Evolutionary conservation across 805 yeast genomes (phyloP), one percentile per base, ranked within the genome.

Genomic region (Kurtzmaniella cleridarum): DNA sequence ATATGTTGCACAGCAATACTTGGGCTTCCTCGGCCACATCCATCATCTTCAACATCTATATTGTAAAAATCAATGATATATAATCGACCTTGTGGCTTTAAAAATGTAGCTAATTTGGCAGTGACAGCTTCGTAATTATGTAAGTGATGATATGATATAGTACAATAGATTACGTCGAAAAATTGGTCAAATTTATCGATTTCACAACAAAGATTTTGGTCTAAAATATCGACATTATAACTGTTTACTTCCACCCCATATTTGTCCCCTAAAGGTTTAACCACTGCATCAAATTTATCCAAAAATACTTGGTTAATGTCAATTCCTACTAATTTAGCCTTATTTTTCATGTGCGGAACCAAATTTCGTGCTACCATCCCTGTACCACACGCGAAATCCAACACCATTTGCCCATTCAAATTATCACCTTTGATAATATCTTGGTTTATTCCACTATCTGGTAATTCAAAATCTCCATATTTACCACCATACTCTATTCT

Each of bases 311-410:
- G 43, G 34, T 61, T 66, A 38, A 69, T 60, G 39, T 69, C 75
- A 12, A 68, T 43, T 2, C 73, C 73, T 2, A 54, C 45, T 7
- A 59, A 41, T 27, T 57, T 55, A 5, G 60, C 42, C 3, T 45
- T 37, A 3, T 37, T 40, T 9, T 20, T 24, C 14, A 66, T 40
- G 40, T 59, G 59, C 3, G 65, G 66, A 5, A 53, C 54, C 17
- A 67, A 35, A n/a, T 50, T 51, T 36, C 51, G 46, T 2, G 65
- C 57, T 13, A 66, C 53, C 7, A 64, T 40, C 0, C 73, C 75
- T 1, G 71, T 59, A 3, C 75, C 75, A 41, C 73, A 68, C 0
- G 72, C 73, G 48, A 69, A 69, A 44, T 69, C 74, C 34, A 69
- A 37, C 5, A 63, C 30, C 27, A 41, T 54, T 36, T 4, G 30